Base-by-base conservation (phyloP, 2,329 filamentous ascomycete species). In the Aspergillus texensis region DNA sequence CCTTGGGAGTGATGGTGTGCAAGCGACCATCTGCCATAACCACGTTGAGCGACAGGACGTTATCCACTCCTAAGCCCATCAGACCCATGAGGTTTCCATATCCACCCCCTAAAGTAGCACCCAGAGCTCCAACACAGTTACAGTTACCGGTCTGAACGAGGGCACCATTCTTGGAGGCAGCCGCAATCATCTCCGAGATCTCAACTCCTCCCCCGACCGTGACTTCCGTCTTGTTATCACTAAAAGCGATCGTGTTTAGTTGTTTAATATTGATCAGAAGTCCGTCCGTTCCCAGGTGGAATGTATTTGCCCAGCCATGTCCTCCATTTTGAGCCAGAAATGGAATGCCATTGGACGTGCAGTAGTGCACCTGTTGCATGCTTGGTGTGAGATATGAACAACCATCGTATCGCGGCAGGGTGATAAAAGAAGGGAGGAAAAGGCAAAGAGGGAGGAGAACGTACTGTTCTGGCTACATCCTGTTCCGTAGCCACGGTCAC, bases 311-410 rank as follows among this genome's bases (percentile, higher is more conserved):
- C 56, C 61, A 62, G 0, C 36, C 46, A 39, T 62, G 56, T 8
- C 56, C 61, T 26, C 61, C 61, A 39, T 36, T 59, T 43, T 62
- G 61, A 28, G 61, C 36, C 26, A 62, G 46, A 19, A 62, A 62
- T 6, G 61, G 48, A 12, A 62, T 62, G 10, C 54, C 39, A 11
- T 62, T 61, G 3, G 60, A 61, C 4, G 34, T 57, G 30, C 41
- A 50, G 24, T 57, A 61, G 39, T 32, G 19, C 1, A 61, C 60
- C 60, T 61, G 19, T 57, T 34, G 3, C 4, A 16, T 41, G 1
- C 3, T 16, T 16, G 11, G 5, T 12, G 19, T 41, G 10, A 9
- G 24, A 45, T 34, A 3, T 39, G 39, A 14, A 41, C 39, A 41
- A n/a, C 16, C 3, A 6, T n/a, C 39, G 19, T 19, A n/a, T 41